These are phyloP conservation scores for Phytophthora pisi DNA, from an alignment of 352 stramenopile genomes.

Conservation along the genomic window DNA sequence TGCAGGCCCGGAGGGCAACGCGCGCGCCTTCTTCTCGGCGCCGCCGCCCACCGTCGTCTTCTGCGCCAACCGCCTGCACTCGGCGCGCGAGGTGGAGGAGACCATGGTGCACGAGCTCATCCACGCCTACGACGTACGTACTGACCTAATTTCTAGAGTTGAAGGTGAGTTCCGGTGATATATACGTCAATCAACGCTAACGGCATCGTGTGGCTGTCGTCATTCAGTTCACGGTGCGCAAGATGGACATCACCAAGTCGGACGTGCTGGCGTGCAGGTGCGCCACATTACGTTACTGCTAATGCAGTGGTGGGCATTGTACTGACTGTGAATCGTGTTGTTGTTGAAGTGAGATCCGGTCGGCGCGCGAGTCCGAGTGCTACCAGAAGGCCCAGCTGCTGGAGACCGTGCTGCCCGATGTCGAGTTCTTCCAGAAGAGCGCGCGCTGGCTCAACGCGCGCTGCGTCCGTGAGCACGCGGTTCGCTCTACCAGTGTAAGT, in stretches of 20 bases:
- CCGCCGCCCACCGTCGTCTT: constrained; percentile 83
- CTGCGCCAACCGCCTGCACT: constrained; percentile 81
- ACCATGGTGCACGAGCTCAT: constrained; percentile 88
- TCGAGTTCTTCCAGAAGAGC: constrained; percentile 70
- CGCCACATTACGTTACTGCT: not conserved
- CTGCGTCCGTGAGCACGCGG: constrained; percentile 77
- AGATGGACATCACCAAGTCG: constrained; percentile 88
- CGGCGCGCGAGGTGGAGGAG: constrained; percentile 73
- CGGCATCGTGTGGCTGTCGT: not conserved
- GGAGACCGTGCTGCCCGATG: constrained; percentile 55
- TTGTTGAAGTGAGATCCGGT: constrained; percentile 71
- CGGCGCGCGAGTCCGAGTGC: constrained; percentile 83
- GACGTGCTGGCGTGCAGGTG: constrained; percentile 82
- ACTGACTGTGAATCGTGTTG: constrained; percentile 6
- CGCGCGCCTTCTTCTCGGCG: constrained; percentile 84
- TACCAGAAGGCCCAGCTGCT: constrained; percentile 78
- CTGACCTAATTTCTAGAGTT: not conserved
- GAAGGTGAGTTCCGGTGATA: constrained; percentile 12
- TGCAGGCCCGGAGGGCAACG: constrained; percentile 72
- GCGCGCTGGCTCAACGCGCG: constrained; percentile 62
- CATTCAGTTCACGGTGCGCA: constrained; percentile 74
- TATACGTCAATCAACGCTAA: constrained; percentile 9
- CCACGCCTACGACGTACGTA: constrained; percentile 81
- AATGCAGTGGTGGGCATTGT: not conserved
- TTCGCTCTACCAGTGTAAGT: constrained; percentile 71